Evolutionary conservation across 2,329 filamentous ascomycete species (phyloP).

Genomic region (Gaeumannomyces sp.): DNA sequence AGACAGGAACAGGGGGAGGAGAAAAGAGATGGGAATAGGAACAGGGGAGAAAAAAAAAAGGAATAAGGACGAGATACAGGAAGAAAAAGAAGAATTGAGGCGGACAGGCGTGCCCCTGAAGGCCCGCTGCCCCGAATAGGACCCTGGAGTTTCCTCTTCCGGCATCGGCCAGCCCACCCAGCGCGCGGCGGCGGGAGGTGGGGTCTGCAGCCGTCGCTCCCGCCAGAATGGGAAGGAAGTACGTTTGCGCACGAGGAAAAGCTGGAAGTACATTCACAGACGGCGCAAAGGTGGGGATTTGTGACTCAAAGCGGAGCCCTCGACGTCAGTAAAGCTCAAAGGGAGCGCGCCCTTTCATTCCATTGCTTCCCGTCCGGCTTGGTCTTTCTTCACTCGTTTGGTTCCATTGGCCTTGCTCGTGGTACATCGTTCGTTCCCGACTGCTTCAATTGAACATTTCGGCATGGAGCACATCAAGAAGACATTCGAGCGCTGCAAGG

Average conservation of each 20-base stretch:
- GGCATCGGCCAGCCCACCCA: background rate
- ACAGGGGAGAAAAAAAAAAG: too few relatives aligned
- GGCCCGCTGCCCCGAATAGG: too few relatives aligned
- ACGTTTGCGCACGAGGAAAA: background rate
- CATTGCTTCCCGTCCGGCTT: background rate
- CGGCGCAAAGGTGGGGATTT: background rate
- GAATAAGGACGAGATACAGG: too few relatives aligned
- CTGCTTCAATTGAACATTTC: constrained; percentile 10
- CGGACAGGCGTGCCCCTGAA: too few relatives aligned
- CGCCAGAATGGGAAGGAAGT: background rate
- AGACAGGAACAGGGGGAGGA: too few relatives aligned
- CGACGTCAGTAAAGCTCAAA: background rate
- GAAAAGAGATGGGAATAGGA: too few relatives aligned
- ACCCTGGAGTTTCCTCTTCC: background rate
- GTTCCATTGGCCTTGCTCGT: background rate
- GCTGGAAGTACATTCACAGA: too few relatives aligned
- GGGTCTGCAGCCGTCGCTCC: background rate
- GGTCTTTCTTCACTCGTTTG: background rate
- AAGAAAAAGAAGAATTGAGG: too few relatives aligned
- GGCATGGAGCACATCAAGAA: constrained; percentile 51
- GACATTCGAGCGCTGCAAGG: constrained; percentile 56
- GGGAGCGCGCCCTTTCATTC: background rate
- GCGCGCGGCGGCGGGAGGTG: background rate
- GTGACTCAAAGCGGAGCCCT: background rate
- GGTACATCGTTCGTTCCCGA: background rate